Base-by-base conservation (phyloP, 2,329 filamentous ascomycete species). In the Colletotrichum limetticola region DNA sequence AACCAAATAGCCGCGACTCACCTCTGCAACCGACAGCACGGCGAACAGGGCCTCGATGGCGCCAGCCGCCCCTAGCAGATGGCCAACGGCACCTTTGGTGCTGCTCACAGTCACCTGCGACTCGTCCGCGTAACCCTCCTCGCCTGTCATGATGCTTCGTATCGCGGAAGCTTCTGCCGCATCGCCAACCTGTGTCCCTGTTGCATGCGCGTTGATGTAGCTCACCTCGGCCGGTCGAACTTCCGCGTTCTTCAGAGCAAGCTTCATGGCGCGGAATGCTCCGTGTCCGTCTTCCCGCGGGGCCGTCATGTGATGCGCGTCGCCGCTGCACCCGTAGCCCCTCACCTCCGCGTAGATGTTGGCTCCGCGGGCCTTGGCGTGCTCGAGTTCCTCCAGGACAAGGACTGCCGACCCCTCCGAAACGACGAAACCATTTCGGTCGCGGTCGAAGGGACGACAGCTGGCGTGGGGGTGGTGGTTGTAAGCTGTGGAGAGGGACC, bases 171-270 rank as follows among this genome's bases (percentile, higher is more conserved):
- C 96, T 83, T 99, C 97, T 1, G 97, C 96, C 26, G 90, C 89
- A 83, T 99, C 97, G 0, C 97, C 97, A 2, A 98, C 88, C 7
- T 87, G 82, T 0, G 96, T 99, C 26, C 94, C 94, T 1, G 97
- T 99, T 1, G 96, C 97, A 80, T 99, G 97, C 1, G 97, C 97
- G 79, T 98, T 99, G 79, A 99, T 90, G 81, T 99, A 99, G 81
- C 95, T 94, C 5, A 99, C 91, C 53, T 91, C 84, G 0, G 83
- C 83, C 0, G 97, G 95, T 64, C 86, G 86, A 49, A 97, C 79
- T 0, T 87, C 83, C 0, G 95, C 95, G 78, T 94, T 90, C 77
- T 88, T 91, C 72, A 99, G 83, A 0, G 96, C 95, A 76, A 91
- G 91, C 80, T 89, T 93, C 97, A 99, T 99, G 4, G 96, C 93